phyloP scores from a whole-genome alignment of 192 early-diverging fungal genomes.

The Coemansia sp. region DNA sequence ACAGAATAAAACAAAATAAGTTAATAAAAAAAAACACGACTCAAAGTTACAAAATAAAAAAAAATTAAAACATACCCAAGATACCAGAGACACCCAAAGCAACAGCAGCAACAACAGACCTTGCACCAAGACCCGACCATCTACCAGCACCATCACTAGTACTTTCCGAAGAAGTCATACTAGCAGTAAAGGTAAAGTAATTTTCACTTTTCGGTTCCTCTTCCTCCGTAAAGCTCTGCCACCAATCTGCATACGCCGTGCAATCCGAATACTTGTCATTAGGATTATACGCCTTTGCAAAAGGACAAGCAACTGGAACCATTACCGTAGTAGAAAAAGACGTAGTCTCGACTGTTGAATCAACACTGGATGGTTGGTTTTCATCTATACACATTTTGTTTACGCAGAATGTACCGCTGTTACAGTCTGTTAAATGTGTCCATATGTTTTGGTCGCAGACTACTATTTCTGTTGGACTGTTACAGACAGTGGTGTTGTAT shows the following conservation, averaged over 20 bases:
- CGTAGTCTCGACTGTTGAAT: no score
- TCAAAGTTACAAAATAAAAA: no score
- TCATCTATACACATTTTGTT: not conserved
- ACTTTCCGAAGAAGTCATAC: not conserved
- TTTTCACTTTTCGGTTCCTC: not conserved
- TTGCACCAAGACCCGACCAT: not conserved
- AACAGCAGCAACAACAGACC: not conserved
- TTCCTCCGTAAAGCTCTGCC: not conserved
- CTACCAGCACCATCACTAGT: not conserved
- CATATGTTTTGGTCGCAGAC: not conserved
- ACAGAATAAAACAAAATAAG: no score
- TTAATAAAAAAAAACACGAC: no score
- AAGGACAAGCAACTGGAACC: not conserved
- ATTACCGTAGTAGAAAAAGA: not conserved
- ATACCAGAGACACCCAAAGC: not conserved
- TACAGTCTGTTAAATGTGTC: not conserved
- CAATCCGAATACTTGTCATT: not conserved
- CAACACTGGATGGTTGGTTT: not conserved
- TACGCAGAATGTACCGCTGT: not conserved
- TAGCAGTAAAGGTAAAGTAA: slow-evolving; percentile 1
- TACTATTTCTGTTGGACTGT: not conserved
- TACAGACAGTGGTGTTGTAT: not conserved
- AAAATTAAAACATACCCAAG: no score
- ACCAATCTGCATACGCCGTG: not conserved
- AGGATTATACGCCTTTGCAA: not conserved